Percentiles rank a stretch among this genome's conserved stretches.
phyloP scores from a whole-genome alignment of 306 rosid species.

The Cucumis sativus region DNA sequence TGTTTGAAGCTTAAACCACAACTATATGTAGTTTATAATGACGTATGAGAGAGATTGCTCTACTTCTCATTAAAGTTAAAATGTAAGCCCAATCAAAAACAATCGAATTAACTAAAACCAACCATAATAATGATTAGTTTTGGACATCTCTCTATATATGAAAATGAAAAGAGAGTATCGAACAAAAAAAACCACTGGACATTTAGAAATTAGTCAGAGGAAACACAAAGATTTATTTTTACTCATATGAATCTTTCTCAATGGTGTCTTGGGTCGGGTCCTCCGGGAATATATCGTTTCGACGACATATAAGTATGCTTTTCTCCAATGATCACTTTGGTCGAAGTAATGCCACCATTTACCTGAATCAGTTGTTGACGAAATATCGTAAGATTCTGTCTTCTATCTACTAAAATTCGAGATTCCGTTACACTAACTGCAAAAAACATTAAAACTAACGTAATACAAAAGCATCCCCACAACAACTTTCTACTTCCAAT shows the following conservation, averaged over 20 bases:
- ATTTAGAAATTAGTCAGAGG: neutral
- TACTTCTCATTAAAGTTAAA: too few species aligned
- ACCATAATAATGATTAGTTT: neutral
- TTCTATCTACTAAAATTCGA: neutral
- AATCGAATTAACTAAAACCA: neutral
- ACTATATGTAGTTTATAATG: neutral
- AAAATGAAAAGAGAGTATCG: neutral
- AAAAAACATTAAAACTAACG: neutral
- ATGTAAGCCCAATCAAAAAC: neutral
- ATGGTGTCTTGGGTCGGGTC: constrained; percentile 2
- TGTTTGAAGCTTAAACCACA: too few species aligned
- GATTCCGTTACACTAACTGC: neutral
- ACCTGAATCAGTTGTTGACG: neutral
- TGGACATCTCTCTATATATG: neutral
- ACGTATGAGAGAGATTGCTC: neutral
- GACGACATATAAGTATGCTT: neutral
- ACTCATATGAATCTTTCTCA: neutral
- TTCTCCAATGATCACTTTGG: neutral
- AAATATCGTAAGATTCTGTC: neutral
- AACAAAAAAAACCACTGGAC: too few species aligned
- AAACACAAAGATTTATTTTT: neutral
- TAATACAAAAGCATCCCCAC: neutral
- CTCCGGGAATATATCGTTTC: neutral
- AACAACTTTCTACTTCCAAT: neutral
- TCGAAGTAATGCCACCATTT: neutral